Evolutionary conservation across 345 rosid genomes (phyloP).

Genomic region (Eutrema japonicum): DNA sequence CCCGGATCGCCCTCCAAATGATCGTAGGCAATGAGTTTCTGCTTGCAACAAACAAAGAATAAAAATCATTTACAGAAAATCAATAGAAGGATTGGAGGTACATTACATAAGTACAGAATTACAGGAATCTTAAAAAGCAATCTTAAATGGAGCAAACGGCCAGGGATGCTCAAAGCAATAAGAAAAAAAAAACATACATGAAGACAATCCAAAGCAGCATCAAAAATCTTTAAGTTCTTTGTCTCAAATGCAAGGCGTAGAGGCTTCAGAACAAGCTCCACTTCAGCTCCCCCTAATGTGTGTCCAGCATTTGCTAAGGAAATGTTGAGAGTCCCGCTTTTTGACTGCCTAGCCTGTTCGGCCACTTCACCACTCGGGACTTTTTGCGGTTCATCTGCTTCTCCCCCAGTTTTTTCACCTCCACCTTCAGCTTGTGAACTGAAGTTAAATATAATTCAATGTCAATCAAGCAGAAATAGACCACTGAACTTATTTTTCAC

Average conservation of each 20-base stretch:
- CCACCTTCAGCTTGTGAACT: conserved; percentile 71
- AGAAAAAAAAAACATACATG: conserved; percentile 61
- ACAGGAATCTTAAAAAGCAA: conserved; percentile 17
- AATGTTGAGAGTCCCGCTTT: conserved; percentile 51
- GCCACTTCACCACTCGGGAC: conserved; percentile 48
- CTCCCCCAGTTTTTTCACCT: conserved; percentile 51
- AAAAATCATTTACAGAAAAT: conserved; percentile 28
- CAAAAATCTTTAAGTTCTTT: conserved; percentile 80
- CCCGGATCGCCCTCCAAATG: conserved; percentile 99
- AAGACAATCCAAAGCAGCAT: conserved; percentile 98
- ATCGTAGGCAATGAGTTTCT: conserved; percentile 97
- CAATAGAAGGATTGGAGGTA: conserved; percentile 21
- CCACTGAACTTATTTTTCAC: conserved; percentile 21
- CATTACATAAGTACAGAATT: neutral
- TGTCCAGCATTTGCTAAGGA: conserved; percentile 80
- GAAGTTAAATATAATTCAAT: conserved; percentile 34
- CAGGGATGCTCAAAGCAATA: conserved; percentile 26
- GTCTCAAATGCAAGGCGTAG: conserved; percentile 94
- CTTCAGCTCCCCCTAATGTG: conserved; percentile 81
- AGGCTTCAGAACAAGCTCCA: conserved; percentile 89
- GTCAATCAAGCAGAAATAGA: conserved; percentile 24
- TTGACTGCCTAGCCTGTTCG: conserved; percentile 52
- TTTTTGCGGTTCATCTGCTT: conserved; percentile 47
- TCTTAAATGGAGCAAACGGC: conserved; percentile 6
- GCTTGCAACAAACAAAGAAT: conserved; percentile 36